These are phyloP conservation scores for Coffea eugenioides DNA, from an alignment of 257 asterid species.

Conservation along the genomic window DNA sequence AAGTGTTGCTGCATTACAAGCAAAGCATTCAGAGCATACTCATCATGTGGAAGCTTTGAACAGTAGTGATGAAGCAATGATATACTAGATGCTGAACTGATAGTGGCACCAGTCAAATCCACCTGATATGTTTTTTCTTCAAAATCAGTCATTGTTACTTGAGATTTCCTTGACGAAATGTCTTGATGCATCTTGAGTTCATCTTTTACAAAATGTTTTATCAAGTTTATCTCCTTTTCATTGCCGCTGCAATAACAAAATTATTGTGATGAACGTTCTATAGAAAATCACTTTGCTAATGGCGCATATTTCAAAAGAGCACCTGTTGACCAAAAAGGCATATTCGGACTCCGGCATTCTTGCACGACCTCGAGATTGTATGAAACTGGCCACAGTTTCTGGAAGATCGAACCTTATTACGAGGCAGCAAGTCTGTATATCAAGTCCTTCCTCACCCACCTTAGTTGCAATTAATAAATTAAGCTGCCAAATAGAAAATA, in stretches of 20 bases:
- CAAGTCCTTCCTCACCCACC: constrained; percentile 99
- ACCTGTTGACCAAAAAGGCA: constrained; percentile 95
- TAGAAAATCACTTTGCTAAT: constrained; percentile 19
- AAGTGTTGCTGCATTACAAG: constrained; percentile 4
- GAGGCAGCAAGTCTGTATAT: constrained; percentile 98
- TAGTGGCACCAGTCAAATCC: constrained; percentile 77
- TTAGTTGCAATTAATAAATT: constrained; percentile 95
- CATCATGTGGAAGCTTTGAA: constrained; percentile 91
- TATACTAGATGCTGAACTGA: constrained; percentile 71
- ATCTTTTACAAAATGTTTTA: constrained; percentile 63
- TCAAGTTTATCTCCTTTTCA: constrained; percentile 59
- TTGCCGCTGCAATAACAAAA: constrained; percentile 54
- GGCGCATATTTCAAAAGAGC: constrained; percentile 20
- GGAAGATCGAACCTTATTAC: constrained; percentile 99
- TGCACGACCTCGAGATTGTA: constrained; percentile 98
- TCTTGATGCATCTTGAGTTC: constrained; percentile 80
- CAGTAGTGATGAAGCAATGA: constrained; percentile 88
- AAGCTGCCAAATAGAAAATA: constrained; percentile 49
- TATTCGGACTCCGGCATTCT: constrained; percentile 96
- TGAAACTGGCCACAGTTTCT: constrained; percentile 94
- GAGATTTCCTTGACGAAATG: constrained; percentile 61
- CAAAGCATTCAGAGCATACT: constrained; percentile 53
- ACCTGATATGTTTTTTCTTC: constrained; percentile 67
- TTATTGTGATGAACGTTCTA: constrained; percentile 10
- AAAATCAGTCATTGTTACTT: constrained; percentile 37